phyloP scores from a whole-genome alignment of 441 rosid genomes.

The Pelargonium fulgidum region DNA sequence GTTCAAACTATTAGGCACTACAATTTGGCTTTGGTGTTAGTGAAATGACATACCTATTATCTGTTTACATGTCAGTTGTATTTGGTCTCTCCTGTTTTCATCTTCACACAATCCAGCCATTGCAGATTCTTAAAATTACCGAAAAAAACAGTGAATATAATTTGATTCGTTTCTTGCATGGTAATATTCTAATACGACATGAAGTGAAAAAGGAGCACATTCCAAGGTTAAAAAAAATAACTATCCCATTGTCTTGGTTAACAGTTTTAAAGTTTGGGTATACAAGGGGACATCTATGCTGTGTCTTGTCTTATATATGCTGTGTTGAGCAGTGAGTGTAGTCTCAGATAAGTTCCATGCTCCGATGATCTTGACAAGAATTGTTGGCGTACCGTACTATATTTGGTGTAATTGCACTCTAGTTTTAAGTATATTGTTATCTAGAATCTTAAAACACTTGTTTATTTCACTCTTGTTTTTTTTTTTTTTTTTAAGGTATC shows the following conservation, averaged over 20 bases:
- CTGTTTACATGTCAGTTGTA: background rate
- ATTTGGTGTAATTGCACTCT: background rate
- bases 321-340: background rate
- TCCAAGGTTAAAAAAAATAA: background rate
- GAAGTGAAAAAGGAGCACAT: background rate
- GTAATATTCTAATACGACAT: background rate
- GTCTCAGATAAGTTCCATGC: background rate
- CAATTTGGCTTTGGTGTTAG: background rate
- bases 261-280: slow-evolving; percentile 35
- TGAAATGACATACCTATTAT: too few relatives aligned
- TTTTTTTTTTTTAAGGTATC: too few relatives aligned
- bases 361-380: background rate
- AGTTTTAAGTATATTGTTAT: background rate
- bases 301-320: background rate
- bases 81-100: background rate
- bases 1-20: too few relatives aligned
- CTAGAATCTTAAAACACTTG: background rate
- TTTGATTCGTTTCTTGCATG: background rate
- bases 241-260: background rate
- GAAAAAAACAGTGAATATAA: background rate
- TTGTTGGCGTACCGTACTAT: background rate
- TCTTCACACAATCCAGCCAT: background rate
- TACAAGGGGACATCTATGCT: background rate
- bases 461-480: background rate
- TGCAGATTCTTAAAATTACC: background rate